Base-by-base conservation (phyloP, 495 filamentous ascomycete species). In the Penicillium subrubescens region DNA sequence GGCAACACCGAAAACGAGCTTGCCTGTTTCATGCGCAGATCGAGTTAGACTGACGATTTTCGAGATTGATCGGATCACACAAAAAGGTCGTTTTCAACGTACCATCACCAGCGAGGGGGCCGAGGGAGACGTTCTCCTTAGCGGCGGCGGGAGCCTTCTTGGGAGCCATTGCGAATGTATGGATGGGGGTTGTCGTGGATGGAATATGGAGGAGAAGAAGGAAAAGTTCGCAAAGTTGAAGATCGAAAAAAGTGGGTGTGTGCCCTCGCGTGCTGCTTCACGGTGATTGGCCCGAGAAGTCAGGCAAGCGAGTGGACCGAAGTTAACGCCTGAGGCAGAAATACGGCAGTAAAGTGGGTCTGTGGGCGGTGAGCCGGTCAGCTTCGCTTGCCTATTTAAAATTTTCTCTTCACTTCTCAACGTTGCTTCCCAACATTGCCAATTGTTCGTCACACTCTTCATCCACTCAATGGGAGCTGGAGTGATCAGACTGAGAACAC, bases 1-100 rank as follows among this genome's bases (percentile, higher is more conserved):
- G 75, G 94, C 95, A 83, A 97, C 93, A 75, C 96, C 95, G 82
- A 98, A 98, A 82, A 98, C 94, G 79, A 97, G 91, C 83, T 96
- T 94, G 80, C 94, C 93, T 92, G 70, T 62, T 72, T 44, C 61
- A 64, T 65, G 65, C 51, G 61, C 43, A 59, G 35, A 43, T 33
- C 17, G 34, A 46, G 60, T 74, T 69, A 75, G 71, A 33, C 21
- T 58, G 33, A 51, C 19, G 34, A 31, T 7, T 19, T 17, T 35
- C 21, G 15, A 41, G 6, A 23, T 48, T 41, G 54, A 43, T 48
- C 44, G 1, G 44, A 41, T 35, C 19, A 5, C 31, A 51, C n/a
- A 27, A 19, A 35, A 34, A 55, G 21, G 27, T 55, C 53, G 39
- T 33, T n/a, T 70, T 37, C 35, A 57, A 75, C 84, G 71, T 75